phyloP scores from a whole-genome alignment of 768 basidiomycete genomes.

The Hydnomerulius pinastri region DNA sequence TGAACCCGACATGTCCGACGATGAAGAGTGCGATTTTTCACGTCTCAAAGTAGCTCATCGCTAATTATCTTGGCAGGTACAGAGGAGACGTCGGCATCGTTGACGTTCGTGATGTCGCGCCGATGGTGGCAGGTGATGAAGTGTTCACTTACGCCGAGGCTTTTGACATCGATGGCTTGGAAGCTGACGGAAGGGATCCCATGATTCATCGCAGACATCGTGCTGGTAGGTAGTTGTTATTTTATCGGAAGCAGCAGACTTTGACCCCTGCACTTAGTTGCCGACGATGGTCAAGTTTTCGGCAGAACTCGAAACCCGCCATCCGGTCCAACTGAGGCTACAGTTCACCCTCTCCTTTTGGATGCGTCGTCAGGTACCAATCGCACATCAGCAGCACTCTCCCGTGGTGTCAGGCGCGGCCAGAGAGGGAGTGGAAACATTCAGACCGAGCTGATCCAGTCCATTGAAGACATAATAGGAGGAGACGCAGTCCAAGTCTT shows the following conservation, averaged over 20 bases:
- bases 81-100: constrained; percentile 41
- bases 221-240: constrained; percentile 8
- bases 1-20: constrained; percentile 66
- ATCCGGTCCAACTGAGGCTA: constrained; percentile 62
- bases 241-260: background rate
- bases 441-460: constrained; percentile 65
- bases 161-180: constrained; percentile 46
- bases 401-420: constrained; percentile 53
- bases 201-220: constrained; percentile 60
- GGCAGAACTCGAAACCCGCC: constrained; percentile 57
- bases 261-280: constrained; percentile 30
- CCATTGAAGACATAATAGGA: constrained; percentile 80
- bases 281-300: constrained; percentile 63
- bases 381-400: constrained; percentile 45
- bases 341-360: constrained; percentile 79
- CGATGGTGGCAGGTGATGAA: constrained; percentile 41
- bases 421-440: constrained; percentile 54
- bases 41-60: background rate
- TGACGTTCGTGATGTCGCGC: constrained; percentile 35
- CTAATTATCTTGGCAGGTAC: constrained; percentile 35
- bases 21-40: constrained; percentile 54
- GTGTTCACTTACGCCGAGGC: constrained; percentile 58
- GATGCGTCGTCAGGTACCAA: constrained; percentile 53
- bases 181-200: constrained; percentile 44
- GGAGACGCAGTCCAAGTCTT: constrained; percentile 81